Percentiles rank a stretch among this genome's conserved stretches.
Conservation (phyloP, 768 basidiomycete genomes). For the Daedaleopsis sinensis region DNA sequence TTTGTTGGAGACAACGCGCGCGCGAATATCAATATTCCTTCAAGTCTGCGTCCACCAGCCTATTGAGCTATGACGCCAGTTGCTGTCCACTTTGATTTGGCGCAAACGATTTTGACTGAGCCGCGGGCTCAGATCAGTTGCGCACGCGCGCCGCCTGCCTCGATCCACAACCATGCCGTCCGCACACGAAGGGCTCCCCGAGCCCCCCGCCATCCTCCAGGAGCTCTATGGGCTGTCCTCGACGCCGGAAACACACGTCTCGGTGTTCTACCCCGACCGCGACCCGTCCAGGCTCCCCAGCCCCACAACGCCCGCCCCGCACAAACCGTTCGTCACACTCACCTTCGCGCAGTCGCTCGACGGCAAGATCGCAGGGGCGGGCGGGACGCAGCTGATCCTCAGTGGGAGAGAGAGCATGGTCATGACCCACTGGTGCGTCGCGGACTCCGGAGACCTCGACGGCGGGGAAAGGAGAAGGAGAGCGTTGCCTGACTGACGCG, state of each 20-base stretch:
- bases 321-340: conserved; percentile 68
- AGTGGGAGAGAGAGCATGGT: conserved; percentile 86
- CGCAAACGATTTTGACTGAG: too few relatives aligned
- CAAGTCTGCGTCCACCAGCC: too few relatives aligned
- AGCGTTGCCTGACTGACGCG: neutral
- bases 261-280: conserved; percentile 19
- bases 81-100: too few relatives aligned
- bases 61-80: too few relatives aligned
- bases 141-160: too few relatives aligned
- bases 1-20: too few relatives aligned
- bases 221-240: conserved; percentile 12
- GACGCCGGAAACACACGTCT: conserved; percentile 1
- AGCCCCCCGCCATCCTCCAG: conserved; percentile 13
- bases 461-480: neutral
- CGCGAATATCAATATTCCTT: too few relatives aligned
- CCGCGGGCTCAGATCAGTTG: too few relatives aligned
- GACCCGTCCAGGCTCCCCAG: conserved; percentile 10
- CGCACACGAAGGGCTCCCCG: neutral
- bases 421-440: conserved; percentile 89
- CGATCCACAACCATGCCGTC: too few relatives aligned
- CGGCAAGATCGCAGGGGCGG: conserved; percentile 80
- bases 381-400: conserved; percentile 75
- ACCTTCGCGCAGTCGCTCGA: conserved; percentile 89
- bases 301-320: conserved; percentile 8
- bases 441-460: neutral